Conservation (phyloP, 1,139 yeast genomes). For the Pichia sp. region DNA sequence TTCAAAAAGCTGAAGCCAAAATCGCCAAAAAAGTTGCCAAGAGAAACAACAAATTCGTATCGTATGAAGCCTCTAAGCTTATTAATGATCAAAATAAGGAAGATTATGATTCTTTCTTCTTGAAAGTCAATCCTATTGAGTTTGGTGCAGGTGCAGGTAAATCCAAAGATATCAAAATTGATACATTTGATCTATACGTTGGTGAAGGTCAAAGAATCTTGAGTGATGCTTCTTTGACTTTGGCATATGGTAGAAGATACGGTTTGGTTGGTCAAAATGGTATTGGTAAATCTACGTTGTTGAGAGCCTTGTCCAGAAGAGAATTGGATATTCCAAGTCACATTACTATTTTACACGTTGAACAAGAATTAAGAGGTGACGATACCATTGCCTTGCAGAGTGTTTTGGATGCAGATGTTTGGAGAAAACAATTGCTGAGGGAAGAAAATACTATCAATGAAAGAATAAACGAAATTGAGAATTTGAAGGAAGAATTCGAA, state of each 20-base stretch:
- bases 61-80: constrained; percentile 89
- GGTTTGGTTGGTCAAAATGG: constrained; percentile 99
- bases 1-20: constrained; percentile 94
- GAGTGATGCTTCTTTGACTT: constrained; percentile 77
- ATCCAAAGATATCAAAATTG: constrained; percentile 89
- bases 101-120: constrained; percentile 89
- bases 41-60: constrained; percentile 78
- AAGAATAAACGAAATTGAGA: constrained; percentile 67
- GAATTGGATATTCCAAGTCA: constrained; percentile 91
- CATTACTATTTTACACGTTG: constrained; percentile 91
- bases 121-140: constrained; percentile 91
- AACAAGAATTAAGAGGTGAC: constrained; percentile 93
- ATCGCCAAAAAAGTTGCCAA: constrained; percentile 95
- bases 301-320: constrained; percentile 87
- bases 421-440: constrained; percentile 82
- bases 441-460: constrained; percentile 73
- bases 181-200: constrained; percentile 85
- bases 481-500: constrained; percentile 61
- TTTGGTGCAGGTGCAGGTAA: constrained; percentile 88
- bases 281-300: constrained; percentile 94
- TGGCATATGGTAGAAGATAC: constrained; percentile 88
- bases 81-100: constrained; percentile 54
- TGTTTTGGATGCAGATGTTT: constrained; percentile 96
- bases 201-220: constrained; percentile 93
- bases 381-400: constrained; percentile 86